Evolutionary conservation across 148 eudicot genomes (phyloP).

Genomic region (Limonium bicolor): DNA sequence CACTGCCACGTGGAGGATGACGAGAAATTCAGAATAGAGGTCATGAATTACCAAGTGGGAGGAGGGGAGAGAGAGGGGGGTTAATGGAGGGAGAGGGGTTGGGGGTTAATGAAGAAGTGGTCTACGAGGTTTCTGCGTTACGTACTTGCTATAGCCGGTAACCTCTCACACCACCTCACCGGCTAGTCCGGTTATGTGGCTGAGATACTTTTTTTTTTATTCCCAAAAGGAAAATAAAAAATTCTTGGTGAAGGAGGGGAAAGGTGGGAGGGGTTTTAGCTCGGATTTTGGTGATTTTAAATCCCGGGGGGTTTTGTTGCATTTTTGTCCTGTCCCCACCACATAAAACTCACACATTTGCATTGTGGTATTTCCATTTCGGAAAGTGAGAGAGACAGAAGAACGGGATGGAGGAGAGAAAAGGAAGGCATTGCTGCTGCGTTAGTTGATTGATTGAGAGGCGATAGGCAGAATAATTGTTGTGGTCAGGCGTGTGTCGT

Average conservation of each 20-base stretch:
- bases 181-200: slow-evolving; percentile 27
- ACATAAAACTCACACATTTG: no score
- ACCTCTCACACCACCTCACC: slow-evolving; percentile 5
- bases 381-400: slow-evolving; percentile 10
- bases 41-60: neutral
- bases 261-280: slow-evolving; percentile 32
- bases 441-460: slow-evolving; percentile 13
- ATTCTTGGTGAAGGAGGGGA: neutral
- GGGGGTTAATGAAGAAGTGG: no score
- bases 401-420: slow-evolving; percentile 3
- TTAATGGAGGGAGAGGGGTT: no score
- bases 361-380: slow-evolving; percentile 5
- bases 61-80: slow-evolving; percentile 1
- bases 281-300: slow-evolving; percentile 18
- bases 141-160: slow-evolving; percentile 9
- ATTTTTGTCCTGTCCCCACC: slow-evolving; percentile 15
- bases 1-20: no score
- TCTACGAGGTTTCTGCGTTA: slow-evolving; percentile 8
- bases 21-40: no score
- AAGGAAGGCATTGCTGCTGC: slow-evolving; percentile 5
- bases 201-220: slow-evolving; percentile 12
- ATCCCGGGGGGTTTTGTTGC: slow-evolving; percentile 25
- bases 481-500: slow-evolving; percentile 3
- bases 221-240: neutral
- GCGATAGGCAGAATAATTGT: neutral